A percentile compares a stretch with the other conserved stretches of the same genome.
Conservation (phyloP, 495 filamentous ascomycete species). For the Tetracladium setigerum region DNA sequence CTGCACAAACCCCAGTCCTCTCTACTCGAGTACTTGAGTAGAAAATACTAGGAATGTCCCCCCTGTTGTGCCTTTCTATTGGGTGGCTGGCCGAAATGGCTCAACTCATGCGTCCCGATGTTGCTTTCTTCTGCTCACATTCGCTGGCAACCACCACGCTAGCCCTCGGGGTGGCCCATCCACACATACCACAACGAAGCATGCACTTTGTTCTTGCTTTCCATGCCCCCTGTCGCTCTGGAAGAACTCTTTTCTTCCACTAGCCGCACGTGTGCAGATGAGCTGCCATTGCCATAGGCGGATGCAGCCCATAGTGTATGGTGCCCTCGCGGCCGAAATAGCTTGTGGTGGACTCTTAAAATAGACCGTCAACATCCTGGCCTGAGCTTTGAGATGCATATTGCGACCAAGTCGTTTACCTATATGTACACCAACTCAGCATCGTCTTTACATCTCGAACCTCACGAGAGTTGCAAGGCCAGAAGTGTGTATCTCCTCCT, state of each 20-base stretch:
- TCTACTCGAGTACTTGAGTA: too few species aligned
- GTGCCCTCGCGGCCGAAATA: conserved; percentile 9
- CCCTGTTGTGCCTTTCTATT: too few species aligned
- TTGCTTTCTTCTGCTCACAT: too few species aligned
- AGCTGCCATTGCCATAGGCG: conserved; percentile 4
- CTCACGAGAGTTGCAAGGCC: conserved; percentile 16
- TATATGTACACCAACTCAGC: conserved; percentile 19
- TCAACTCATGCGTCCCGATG: too few species aligned
- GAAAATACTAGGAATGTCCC: too few species aligned
- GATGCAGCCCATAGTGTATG: background rate
- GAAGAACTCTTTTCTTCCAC: background rate
- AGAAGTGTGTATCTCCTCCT: conserved; percentile 11
- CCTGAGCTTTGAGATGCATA: conserved; percentile 10
- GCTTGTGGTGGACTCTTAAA: conserved; percentile 11
- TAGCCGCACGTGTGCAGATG: conserved; percentile 20
- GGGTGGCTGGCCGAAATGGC: too few species aligned
- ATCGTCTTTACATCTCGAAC: conserved; percentile 2
- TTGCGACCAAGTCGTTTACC: conserved; percentile 3
- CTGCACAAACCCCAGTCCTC: too few species aligned
- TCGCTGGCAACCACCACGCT: too few species aligned
- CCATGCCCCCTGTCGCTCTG: background rate
- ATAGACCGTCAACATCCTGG: conserved; percentile 14
- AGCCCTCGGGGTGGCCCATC: too few species aligned
- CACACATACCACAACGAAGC: too few species aligned
- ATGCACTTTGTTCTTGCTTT: too few species aligned